phyloP scores from a whole-genome alignment of 768 basidiomycete species.

The Fomitopsis pulvina region DNA sequence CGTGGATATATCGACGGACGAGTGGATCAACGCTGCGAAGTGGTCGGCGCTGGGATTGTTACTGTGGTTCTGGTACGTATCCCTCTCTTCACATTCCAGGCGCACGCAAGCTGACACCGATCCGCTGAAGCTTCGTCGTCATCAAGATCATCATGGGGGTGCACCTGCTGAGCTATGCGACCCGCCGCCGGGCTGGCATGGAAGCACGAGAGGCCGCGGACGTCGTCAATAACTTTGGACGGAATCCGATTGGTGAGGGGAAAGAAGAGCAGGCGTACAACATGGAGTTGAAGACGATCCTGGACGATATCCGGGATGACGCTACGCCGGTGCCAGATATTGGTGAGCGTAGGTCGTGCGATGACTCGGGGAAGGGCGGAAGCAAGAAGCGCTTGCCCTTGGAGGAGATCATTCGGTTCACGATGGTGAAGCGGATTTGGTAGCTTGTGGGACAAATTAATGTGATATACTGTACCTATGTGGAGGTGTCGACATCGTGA shows the following conservation, averaged over 20 bases:
- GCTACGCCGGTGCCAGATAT: conserved; percentile 63
- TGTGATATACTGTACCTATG: background rate
- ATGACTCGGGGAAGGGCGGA: conserved; percentile 14
- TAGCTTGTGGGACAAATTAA: conserved; percentile 16
- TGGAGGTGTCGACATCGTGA: background rate
- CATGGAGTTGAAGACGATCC: conserved; percentile 64
- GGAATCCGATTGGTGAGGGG: conserved; percentile 89
- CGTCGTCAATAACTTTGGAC: conserved; percentile 77
- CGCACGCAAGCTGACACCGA: background rate
- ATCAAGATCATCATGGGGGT: conserved; percentile 93
- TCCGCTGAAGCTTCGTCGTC: conserved; percentile 57
- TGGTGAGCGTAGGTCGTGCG: conserved; percentile 40
- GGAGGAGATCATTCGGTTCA: conserved; percentile 89
- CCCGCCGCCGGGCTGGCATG: conserved; percentile 67
- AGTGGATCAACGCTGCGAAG: conserved; percentile 48
- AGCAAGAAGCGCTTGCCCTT: conserved; percentile 60
- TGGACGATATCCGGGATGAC: conserved; percentile 68
- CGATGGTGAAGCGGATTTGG: conserved; percentile 94
- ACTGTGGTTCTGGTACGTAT: conserved; percentile 80
- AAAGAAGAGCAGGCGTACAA: conserved; percentile 89
- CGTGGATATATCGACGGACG: conserved; percentile 36
- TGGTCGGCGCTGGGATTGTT: conserved; percentile 60
- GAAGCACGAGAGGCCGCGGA: conserved; percentile 71
- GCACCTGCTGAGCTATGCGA: conserved; percentile 79
- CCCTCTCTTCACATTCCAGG: background rate